Evolutionary conservation across 2,329 filamentous ascomycete genomes (phyloP).

Genomic region (Fusarium sp.): DNA sequence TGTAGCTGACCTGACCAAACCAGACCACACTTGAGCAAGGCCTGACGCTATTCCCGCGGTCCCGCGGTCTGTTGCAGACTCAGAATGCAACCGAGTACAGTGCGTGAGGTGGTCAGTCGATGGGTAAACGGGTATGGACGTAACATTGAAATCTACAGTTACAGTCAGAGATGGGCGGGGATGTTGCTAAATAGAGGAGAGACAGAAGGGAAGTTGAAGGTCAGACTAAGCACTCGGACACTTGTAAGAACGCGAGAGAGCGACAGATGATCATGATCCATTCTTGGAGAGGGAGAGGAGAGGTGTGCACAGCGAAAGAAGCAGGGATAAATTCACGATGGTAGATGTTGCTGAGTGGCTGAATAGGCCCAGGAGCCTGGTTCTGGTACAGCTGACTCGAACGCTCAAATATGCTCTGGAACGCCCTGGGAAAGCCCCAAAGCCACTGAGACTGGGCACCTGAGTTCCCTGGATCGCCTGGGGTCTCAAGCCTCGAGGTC

Average conservation of each 20-base stretch:
- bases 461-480: slow-evolving; percentile 16
- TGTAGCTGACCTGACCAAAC: background rate
- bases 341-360: slow-evolving; percentile 19
- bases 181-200: slow-evolving; percentile 20
- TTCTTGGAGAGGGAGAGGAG: background rate
- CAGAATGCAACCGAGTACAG: slow-evolving; percentile 32
- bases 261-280: slow-evolving; percentile 15
- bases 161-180: slow-evolving; percentile 8
- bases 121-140: too few relatives aligned
- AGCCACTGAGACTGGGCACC: slow-evolving; percentile 22
- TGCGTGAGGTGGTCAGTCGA: background rate
- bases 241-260: slow-evolving; percentile 19
- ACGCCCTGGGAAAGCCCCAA: slow-evolving; percentile 10
- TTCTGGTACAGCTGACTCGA: slow-evolving; percentile 49
- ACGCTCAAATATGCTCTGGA: slow-evolving; percentile 35
- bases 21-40: background rate
- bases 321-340: slow-evolving; percentile 8
- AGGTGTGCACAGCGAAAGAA: slow-evolving; percentile 6
- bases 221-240: slow-evolving; percentile 28
- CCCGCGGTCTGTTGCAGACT: slow-evolving; percentile 22
- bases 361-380: slow-evolving; percentile 49
- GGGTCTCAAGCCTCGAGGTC: slow-evolving; percentile 23
- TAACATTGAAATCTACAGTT: background rate
- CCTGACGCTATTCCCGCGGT: slow-evolving; percentile 18
- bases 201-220: background rate